phyloP scores from a whole-genome alignment of 2,329 filamentous ascomycete species.

The Geosmithia morbida region DNA sequence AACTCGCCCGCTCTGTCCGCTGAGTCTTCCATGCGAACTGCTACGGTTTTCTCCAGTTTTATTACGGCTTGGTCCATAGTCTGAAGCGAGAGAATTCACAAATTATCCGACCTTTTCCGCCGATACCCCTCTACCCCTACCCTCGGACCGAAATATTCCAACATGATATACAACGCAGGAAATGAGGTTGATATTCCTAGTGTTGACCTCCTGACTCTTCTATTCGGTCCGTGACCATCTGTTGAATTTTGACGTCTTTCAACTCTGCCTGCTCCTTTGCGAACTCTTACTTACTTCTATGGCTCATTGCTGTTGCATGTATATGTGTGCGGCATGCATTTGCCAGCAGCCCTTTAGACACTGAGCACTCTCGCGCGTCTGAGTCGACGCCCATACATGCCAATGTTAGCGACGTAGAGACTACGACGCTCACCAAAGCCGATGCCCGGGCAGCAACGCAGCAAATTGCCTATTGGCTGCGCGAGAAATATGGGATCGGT shows the following conservation, averaged over 20 bases:
- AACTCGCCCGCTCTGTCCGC: background rate
- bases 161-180: constrained; percentile 14
- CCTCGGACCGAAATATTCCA: background rate
- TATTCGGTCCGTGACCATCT: constrained; percentile 21
- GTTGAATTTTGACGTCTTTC: background rate
- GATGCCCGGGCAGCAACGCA: constrained; percentile 31
- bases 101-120: too few species aligned
- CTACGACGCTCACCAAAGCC: constrained; percentile 32
- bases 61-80: too few species aligned
- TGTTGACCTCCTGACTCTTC: constrained; percentile 25
- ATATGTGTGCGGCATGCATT: background rate
- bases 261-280: background rate
- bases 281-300: background rate
- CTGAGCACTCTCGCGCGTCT: constrained; percentile 10
- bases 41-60: too few species aligned
- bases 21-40: background rate
- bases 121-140: too few species aligned
- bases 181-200: constrained; percentile 16
- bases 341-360: constrained; percentile 11
- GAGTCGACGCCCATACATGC: constrained; percentile 39
- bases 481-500: constrained; percentile 36
- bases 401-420: constrained; percentile 38
- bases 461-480: constrained; percentile 40
- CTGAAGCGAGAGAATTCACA: too few species aligned
- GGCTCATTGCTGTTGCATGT: background rate